Evolutionary conservation across 148 eudicot species (phyloP).

Genomic region (Drosera capensis): DNA sequence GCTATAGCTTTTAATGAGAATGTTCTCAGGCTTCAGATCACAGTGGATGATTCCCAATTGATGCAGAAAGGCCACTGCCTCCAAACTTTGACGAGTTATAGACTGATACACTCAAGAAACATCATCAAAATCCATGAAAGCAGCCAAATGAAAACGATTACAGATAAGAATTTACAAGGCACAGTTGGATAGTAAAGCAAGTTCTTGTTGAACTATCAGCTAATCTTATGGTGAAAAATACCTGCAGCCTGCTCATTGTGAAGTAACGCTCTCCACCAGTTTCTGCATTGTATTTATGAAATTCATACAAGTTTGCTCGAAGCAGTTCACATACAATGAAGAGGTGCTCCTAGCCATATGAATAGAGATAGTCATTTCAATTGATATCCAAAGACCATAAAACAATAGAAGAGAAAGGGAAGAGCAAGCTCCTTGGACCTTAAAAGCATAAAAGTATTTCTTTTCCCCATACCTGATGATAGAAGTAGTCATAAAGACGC

Average conservation of each 20-base stretch:
- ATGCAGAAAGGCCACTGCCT: slow-evolving; percentile 76
- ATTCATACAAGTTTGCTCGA: slow-evolving; percentile 87
- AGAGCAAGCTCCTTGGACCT: background rate
- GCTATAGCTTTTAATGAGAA: slow-evolving; percentile 74
- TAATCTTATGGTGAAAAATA: no score
- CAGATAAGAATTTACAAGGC: background rate
- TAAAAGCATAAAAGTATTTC: background rate
- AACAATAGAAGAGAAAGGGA: background rate
- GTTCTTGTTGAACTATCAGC: no score
- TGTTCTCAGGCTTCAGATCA: slow-evolving; percentile 93
- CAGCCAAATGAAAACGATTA: background rate
- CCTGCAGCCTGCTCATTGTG: slow-evolving; percentile 72
- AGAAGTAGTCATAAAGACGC: slow-evolving; percentile 94
- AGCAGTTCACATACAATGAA: slow-evolving; percentile 96
- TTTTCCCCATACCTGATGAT: slow-evolving; percentile 46
- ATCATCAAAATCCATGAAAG: background rate
- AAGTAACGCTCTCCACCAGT: slow-evolving; percentile 86
- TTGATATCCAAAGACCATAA: background rate
- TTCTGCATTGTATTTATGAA: slow-evolving; percentile 80
- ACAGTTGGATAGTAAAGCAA: background rate
- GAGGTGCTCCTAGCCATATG: slow-evolving; percentile 56
- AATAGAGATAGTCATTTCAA: background rate
- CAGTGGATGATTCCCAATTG: slow-evolving; percentile 78
- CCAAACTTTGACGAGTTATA: slow-evolving; percentile 80
- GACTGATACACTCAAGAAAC: slow-evolving; percentile 19